Percentiles rank a stretch among this genome's conserved stretches.
phyloP scores from a whole-genome alignment of 345 rosid genomes.

The Schrenkiella parvula region DNA sequence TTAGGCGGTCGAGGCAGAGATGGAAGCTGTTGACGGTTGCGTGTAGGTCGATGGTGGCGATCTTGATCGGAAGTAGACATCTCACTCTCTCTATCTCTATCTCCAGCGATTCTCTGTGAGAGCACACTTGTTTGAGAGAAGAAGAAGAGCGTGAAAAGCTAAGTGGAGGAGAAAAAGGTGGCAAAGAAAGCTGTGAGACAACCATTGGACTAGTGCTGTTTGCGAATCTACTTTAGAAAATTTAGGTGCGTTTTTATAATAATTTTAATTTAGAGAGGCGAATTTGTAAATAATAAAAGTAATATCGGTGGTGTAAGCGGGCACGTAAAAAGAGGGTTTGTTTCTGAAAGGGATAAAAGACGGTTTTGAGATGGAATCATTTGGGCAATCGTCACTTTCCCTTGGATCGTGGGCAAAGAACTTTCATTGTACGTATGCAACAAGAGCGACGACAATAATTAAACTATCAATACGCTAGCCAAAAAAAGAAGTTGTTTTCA shows the following conservation, averaged over 20 bases:
- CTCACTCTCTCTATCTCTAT: not conserved
- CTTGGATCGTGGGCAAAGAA: not conserved
- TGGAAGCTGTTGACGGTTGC: conserved; percentile 20
- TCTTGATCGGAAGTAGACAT: conserved; percentile 26
- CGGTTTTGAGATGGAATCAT: not conserved
- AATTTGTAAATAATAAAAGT: not conserved
- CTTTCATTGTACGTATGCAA: not conserved
- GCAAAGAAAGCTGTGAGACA: not conserved
- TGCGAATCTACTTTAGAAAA: not conserved
- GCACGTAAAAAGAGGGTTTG: conserved; percentile 31
- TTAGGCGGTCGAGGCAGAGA: conserved; percentile 1
- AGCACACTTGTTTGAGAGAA: not conserved
- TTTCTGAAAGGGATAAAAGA: conserved; percentile 1
- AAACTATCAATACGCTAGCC: too few species aligned
- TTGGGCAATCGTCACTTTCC: conserved; percentile 12
- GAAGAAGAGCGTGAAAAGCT: conserved; percentile 14
- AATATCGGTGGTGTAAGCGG: not conserved
- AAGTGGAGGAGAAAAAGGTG: conserved; percentile 20
- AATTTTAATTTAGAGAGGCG: not conserved
- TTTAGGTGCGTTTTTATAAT: not conserved
- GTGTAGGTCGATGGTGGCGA: conserved; percentile 36
- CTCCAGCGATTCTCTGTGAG: not conserved
- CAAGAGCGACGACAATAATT: not conserved
- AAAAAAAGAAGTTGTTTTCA: too few species aligned
- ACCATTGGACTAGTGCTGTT: conserved; percentile 5